These are phyloP conservation scores for Aristolochia californica DNA, from an alignment of 164 flowering plant genomes.

Conservation along the genomic window DNA sequence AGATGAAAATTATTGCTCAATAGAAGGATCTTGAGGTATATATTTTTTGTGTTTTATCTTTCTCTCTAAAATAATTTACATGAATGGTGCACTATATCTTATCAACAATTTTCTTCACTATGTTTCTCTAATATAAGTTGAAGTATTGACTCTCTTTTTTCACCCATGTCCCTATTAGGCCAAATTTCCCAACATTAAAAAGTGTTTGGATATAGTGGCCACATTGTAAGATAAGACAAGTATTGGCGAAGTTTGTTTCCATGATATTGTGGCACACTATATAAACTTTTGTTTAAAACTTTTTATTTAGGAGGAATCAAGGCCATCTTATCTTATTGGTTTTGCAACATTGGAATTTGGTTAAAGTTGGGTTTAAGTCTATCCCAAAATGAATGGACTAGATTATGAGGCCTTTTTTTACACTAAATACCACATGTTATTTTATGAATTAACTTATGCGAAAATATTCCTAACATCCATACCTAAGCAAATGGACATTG, in stretches of 20 bases:
- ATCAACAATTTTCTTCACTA: not conserved
- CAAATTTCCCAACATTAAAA: constrained; percentile 92
- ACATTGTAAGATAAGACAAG: constrained; percentile 83
- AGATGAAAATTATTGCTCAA: constrained; percentile 89
- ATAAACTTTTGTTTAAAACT: not conserved
- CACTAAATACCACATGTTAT: too few species aligned
- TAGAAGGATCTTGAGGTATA: constrained; percentile 83
- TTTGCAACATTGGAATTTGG: too few species aligned
- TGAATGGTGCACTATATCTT: not conserved
- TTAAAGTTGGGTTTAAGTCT: too few species aligned
- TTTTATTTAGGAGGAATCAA: too few species aligned
- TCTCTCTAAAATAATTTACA: not conserved
- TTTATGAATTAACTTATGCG: too few species aligned
- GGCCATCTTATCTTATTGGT: too few species aligned
- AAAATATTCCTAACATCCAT: too few species aligned
- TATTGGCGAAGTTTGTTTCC: constrained; percentile 75
- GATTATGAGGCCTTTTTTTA: too few species aligned
- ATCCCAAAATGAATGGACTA: too few species aligned
- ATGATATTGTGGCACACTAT: not conserved
- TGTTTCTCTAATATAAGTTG: not conserved
- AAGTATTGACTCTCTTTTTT: not conserved
- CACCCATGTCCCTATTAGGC: constrained; percentile 38
- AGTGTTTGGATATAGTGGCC: constrained; percentile 79
- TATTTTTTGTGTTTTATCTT: not conserved
- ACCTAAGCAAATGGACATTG: too few species aligned